Evolutionary conservation across 1,139 yeast species (phyloP), one percentile per base, ranked within the genome.

Genomic region (Candida labiduridarum): DNA sequence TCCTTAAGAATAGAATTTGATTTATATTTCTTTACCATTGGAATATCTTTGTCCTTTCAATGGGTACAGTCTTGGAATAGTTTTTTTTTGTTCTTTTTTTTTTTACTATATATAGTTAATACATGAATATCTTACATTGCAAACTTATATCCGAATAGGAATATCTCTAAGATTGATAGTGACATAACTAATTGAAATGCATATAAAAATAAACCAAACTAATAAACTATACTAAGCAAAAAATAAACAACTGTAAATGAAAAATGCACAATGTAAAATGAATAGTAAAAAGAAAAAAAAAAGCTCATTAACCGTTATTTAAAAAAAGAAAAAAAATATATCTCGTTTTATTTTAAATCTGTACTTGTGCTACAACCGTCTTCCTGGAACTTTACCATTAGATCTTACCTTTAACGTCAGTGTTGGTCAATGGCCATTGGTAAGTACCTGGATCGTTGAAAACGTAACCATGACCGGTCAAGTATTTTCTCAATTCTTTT

Each of bases 371-470:
- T n/a, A 30, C 41, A 36, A 36, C 25, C 14, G n/a, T 25, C 9
- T 16, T 33, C 15, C 27, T 7, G 15, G 1, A 34, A 34, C 29
- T 25, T 15, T 9, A 6, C 14, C 4, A 22, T 49, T 53, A 57
- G 40, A 58, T 56, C 44, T 58, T 58, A 22, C 59, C 60, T 65
- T 72, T 72, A 27, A 71, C 74, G 50, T 58, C 62, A 16, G 91
- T 90, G 47, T 82, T 82, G 33, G 90, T 84, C 59, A 87, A 80
- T 40, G 96, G 96, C 96, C 96, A 89, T 67, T 86, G 87, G 69
- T 89, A 89, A 51, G 79, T 72, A 39, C 82, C 84, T 49, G 77
- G 79, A 53, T 76, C 78, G 57, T 81, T 78, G 57, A 85, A 81
- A 29, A 75, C 77, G 66, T 89, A 92, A 48, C 94, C 94, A 65